Conservation (phyloP, 208 protist genomes). For the Acanthamoeba lugdunensis region DNA sequence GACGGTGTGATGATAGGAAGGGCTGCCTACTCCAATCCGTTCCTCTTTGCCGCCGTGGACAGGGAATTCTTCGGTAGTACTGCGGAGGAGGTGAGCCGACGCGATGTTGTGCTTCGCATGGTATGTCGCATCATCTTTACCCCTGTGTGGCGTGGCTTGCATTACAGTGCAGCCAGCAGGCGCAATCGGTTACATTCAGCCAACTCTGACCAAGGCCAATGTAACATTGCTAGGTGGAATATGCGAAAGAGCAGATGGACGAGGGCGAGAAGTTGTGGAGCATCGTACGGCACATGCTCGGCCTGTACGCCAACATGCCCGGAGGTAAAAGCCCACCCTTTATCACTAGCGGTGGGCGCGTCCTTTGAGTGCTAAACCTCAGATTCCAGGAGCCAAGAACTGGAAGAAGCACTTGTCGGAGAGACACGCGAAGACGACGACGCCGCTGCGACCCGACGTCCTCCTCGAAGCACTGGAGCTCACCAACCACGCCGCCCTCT, state of each 20-base stretch:
- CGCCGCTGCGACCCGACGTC: neutral
- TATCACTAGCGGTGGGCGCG: neutral
- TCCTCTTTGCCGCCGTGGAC: constrained; percentile 12
- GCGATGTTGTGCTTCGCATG: constrained; percentile 40
- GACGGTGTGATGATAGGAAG: constrained; percentile 69
- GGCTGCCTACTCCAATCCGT: constrained; percentile 40
- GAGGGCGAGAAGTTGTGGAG: constrained; percentile 23
- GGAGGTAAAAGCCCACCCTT: neutral
- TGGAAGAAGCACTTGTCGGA: constrained; percentile 29
- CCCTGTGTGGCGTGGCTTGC: neutral
- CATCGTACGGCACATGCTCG: constrained; percentile 45
- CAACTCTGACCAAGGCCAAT: neutral
- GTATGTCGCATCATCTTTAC: neutral
- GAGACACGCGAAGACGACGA: neutral
- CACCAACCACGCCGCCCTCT: neutral
- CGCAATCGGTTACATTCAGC: neutral
- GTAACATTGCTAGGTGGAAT: neutral
- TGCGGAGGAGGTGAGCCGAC: neutral
- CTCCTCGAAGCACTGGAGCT: constrained; percentile 6
- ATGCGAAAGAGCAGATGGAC: constrained; percentile 13
- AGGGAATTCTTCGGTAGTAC: neutral
- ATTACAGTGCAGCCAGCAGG: too few relatives aligned
- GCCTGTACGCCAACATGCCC: constrained; percentile 12
- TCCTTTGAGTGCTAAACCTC: neutral
- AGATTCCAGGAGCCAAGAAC: neutral